Base-by-base conservation (phyloP, 495 filamentous ascomycete genomes). In the Neurospora intermedia region DNA sequence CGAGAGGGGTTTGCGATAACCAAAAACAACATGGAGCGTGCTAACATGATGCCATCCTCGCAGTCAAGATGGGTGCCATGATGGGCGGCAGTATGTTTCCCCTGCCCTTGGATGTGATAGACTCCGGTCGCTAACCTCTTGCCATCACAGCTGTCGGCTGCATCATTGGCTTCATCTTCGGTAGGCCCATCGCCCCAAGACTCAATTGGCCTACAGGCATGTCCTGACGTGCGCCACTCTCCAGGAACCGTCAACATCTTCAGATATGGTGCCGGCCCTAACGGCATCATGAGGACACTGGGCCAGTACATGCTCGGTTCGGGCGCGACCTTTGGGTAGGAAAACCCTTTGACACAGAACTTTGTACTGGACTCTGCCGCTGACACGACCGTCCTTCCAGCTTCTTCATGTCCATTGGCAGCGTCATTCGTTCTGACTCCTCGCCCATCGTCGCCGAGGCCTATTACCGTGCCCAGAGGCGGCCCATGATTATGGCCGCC, bases 391-490 rank as follows among this genome's bases (percentile, higher is more conserved):
- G 15, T 38, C 6, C 42, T 39, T n/a, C 74, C 71, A 99, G 96
- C 27, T 97, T 98, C 82, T 99, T 99, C 87, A 99, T 99, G 96
- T 94, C 92, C 45, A 97, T 99, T 78, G 96, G 96, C 74, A 97
- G 92, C 76, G 94, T 95, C 23, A 98, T 99, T 77, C 91, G 96
- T 79, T 92, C 94, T 20, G 94, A 97, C 76, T 81, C 84, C 70
- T 91, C 90, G 0, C 88, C 89, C 7, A 85, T 89, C 45, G 81
- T 87, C 8, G 84, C 85, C 43, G 89, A 92, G 79, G 87, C 88
- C 8, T 93, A 89, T 77, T 81, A 85, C 43, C 84, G 84, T 77
- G 86, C 89, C 18, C 85, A 88, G 78, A 82, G 88, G 75, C 82
- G 86, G 42, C 89, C 91, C 16, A 84, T 91, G 40, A 86, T 93